Base-by-base conservation (phyloP, 1,139 yeast genomes). In the Saccharomyces uvarum region DNA sequence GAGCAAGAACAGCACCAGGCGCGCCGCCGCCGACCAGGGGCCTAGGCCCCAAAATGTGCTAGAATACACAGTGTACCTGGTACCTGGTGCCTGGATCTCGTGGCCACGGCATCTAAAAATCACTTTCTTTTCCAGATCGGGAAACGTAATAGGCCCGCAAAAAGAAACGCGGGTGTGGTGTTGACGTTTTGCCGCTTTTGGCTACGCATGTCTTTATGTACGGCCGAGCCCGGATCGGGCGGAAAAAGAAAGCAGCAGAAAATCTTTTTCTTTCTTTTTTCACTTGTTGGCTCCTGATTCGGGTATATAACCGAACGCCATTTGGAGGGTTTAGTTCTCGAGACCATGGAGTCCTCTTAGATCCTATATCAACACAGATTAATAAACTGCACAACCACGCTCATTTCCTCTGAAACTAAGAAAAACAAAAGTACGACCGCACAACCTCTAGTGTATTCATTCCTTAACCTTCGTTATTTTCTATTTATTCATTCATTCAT, bases 401-500 rank as follows among this genome's bases (percentile, higher is more conserved):
- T 38, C 44, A 21, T 38, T 38, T 38, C 21, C 16, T 4, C 44
- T 13, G 44, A 4, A 38, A 38, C 44, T 38, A 16, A 38, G 44
- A 38, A 33, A 44, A 44, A 46, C 14, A 27, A 42, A 29, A 50
- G 28, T 24, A 42, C 46, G 14, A 44, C 38, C 31, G 16, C 33
- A 24, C 42, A 38, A n/a, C 16, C 29, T 29, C 33, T 47, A 32
- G 28, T 51, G 11, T 46, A 29, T 29, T 46, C 33, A 51, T 19
- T 46, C 47, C 46, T 50, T 42, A 38, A 44, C 46, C 11, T 49
- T 49, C 51, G 27, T 53, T 33, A 26, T 47, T 48, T 48, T 16
- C 51, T 31, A 27, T 47, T 48, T 49, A 47, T 41, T 51, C 51
- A 32, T 51, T 53, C 42, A 19, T 33, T 26, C 46, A 49, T 21